A percentile compares a stretch with the other conserved stretches of the same genome.
These are phyloP conservation scores for Daldinia childiae DNA, from an alignment of 495 filamentous ascomycete genomes.

Conservation along the genomic window DNA sequence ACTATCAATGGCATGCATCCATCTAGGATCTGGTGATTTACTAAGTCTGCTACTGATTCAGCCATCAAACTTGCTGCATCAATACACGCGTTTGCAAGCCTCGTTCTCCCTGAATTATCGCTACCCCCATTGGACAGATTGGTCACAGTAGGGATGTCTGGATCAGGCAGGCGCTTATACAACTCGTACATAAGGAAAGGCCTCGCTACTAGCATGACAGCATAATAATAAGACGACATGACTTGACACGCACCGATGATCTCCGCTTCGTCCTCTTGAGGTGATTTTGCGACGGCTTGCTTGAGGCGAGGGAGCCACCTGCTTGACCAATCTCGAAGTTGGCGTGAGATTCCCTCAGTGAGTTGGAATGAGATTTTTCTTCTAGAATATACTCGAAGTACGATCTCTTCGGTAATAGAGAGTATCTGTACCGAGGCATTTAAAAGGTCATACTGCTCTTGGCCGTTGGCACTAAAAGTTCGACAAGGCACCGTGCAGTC, in stretches of 20 bases:
- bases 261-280: conserved; percentile 27
- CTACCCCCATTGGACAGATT: conserved; percentile 1
- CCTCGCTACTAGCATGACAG: conserved; percentile 57
- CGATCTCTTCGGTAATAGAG: conserved; percentile 53
- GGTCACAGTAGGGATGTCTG: conserved; percentile 5
- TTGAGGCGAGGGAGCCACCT: conserved; percentile 52
- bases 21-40: conserved; percentile 45
- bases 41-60: conserved; percentile 49
- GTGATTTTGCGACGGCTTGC: conserved; percentile 34
- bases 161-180: conserved; percentile 50
- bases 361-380: conserved; percentile 57
- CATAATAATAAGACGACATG: conserved; percentile 57
- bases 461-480: conserved; percentile 39
- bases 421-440: conserved; percentile 57
- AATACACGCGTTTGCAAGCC: conserved; percentile 58
- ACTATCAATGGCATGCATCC: conserved; percentile 54
- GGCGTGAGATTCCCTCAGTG: conserved; percentile 56
- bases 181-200: conserved; percentile 61
- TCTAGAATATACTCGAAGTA: conserved; percentile 55
- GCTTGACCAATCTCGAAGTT: conserved; percentile 57
- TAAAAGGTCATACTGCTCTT: conserved; percentile 52
- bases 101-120: conserved; percentile 46
- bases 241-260: conserved; percentile 55
- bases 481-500: conserved; percentile 62
- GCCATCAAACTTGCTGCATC: conserved; percentile 59